Conservation (phyloP, 129 eudicot species). For the Mikania micrantha region DNA sequence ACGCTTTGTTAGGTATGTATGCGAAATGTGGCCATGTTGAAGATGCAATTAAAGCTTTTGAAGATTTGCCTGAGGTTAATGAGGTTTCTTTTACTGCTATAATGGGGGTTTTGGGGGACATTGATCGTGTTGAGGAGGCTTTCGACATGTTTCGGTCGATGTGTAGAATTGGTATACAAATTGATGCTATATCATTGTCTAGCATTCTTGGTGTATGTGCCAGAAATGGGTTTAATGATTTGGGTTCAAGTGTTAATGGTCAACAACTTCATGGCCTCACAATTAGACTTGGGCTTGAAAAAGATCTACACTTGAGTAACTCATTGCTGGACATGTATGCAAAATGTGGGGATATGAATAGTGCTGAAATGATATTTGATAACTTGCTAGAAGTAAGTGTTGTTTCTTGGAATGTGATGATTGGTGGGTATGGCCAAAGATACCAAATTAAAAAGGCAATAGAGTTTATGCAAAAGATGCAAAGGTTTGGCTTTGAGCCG, state of each 20-base stretch:
- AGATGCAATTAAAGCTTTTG: slow-evolving; percentile 50
- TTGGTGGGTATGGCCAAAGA: slow-evolving; percentile 69
- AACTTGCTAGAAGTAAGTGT: slow-evolving; percentile 37
- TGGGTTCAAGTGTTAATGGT: slow-evolving; percentile 28
- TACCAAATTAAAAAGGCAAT: slow-evolving; percentile 41
- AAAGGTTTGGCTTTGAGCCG: slow-evolving; percentile 46
- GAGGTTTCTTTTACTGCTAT: slow-evolving; percentile 78
- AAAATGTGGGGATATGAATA: slow-evolving; percentile 58
- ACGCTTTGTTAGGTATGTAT: slow-evolving; percentile 67
- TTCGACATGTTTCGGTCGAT: slow-evolving; percentile 51
- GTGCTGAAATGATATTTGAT: slow-evolving; percentile 52
- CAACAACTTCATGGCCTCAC: slow-evolving; percentile 52
- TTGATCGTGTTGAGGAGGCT: slow-evolving; percentile 51
- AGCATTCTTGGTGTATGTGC: slow-evolving; percentile 63
- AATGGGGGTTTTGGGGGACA: slow-evolving; percentile 65
- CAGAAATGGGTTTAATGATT: slow-evolving; percentile 25
- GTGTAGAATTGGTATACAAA: slow-evolving; percentile 38
- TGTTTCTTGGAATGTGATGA: slow-evolving; percentile 90
- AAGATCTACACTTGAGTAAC: slow-evolving; percentile 54
- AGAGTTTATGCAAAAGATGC: slow-evolving; percentile 53
- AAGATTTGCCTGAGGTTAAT: slow-evolving; percentile 53
- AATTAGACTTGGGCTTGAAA: slow-evolving; percentile 52
- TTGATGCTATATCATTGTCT: slow-evolving; percentile 68
- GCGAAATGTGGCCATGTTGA: slow-evolving; percentile 46
- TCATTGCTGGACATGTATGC: slow-evolving; percentile 80